phyloP scores from a whole-genome alignment of 768 basidiomycete species.

The Tremella yokohamensis region DNA sequence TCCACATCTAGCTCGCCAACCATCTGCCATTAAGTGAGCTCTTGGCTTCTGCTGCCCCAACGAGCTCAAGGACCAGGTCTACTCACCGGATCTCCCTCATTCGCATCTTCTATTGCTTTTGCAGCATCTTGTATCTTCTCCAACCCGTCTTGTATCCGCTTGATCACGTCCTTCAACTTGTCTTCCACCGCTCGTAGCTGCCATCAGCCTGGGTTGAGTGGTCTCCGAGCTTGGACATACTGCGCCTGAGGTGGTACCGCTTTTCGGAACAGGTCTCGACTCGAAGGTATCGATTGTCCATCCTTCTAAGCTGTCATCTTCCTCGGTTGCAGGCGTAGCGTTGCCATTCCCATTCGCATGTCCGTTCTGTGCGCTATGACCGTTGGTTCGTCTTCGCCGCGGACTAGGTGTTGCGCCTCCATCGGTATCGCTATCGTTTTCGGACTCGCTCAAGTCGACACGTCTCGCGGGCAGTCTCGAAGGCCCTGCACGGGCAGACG shows the following conservation, averaged over 20 bases:
- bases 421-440: conserved; percentile 1
- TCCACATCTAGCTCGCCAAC: conserved; percentile 21
- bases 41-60: not conserved
- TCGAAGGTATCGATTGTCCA: conserved; percentile 37
- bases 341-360: conserved; percentile 1
- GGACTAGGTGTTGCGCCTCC: not conserved
- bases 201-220: not conserved
- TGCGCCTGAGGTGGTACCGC: not conserved
- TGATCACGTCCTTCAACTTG: conserved; percentile 18
- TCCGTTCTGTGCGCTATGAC: not conserved
- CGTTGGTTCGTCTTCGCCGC: not conserved
- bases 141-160: conserved; percentile 20
- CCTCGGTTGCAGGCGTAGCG: conserved; percentile 3
- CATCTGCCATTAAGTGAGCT: conserved; percentile 10
- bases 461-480: conserved; percentile 6
- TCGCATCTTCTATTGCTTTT: conserved; percentile 22
- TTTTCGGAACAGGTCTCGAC: conserved; percentile 12
- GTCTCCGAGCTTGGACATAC: conserved; percentile 7
- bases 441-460: not conserved
- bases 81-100: conserved; percentile 26
- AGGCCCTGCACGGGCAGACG: conserved; percentile 15
- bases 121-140: conserved; percentile 27
- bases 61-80: not conserved
- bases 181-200: conserved; percentile 16
- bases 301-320: conserved; percentile 17